phyloP scores from a whole-genome alignment of 202 grass and related monocot species.

The Carex sylvatica region DNA sequence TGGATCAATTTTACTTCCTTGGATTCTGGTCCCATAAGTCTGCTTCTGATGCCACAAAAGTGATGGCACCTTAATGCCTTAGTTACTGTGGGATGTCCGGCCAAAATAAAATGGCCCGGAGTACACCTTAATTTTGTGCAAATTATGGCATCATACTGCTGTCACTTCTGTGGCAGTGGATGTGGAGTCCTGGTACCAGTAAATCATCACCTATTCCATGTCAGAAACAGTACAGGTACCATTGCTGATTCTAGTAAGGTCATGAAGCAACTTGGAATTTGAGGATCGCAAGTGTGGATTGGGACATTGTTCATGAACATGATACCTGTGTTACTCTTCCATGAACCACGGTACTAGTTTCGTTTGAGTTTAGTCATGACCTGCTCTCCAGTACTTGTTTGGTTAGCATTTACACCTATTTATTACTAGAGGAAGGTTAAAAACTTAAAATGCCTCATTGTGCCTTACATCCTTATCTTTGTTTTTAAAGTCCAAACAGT shows the following conservation, averaged over 20 bases:
- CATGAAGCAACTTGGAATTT: neutral
- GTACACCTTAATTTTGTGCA: neutral
- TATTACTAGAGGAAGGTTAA: neutral
- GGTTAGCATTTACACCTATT: neutral
- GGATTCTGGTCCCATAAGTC: neutral
- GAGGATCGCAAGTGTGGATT: neutral
- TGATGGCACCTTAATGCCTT: neutral
- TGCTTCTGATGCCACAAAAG: neutral
- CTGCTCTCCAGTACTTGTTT: neutral
- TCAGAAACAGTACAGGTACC: neutral
- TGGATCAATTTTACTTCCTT: constrained; percentile 2
- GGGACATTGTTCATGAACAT: neutral
- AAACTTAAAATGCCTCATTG: too few species aligned
- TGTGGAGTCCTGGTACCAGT: neutral
- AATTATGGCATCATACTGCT: neutral
- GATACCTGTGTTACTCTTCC: neutral
- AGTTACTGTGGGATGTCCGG: neutral
- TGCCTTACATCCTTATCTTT: too few species aligned
- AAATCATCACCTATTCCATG: neutral
- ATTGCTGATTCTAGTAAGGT: neutral
- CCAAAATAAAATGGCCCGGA: neutral
- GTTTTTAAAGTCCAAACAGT: too few species aligned
- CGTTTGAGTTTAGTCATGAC: neutral
- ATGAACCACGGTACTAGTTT: neutral
- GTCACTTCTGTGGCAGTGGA: neutral